These are phyloP conservation scores for Anisogramma anomala DNA, from an alignment of 2,329 filamentous ascomycete genomes.

Conservation along the genomic window DNA sequence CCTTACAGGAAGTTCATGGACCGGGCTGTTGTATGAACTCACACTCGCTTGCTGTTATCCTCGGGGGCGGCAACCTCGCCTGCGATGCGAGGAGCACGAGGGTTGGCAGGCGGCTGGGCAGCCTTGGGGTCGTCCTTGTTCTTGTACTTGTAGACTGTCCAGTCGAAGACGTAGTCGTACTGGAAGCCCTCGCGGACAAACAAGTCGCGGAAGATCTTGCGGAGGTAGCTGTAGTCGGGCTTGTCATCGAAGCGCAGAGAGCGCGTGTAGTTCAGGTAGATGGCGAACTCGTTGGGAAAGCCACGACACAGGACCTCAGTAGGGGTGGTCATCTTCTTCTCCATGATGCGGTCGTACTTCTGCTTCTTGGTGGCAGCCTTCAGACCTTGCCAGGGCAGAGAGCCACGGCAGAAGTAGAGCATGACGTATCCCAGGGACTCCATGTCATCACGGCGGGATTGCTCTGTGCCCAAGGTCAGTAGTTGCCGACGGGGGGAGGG, in stretches of 20 bases:
- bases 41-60: conserved; percentile 73
- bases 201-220: conserved; percentile 99
- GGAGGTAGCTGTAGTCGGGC: conserved; percentile 98
- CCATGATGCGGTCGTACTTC: conserved; percentile 99
- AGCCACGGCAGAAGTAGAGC: conserved; percentile 99
- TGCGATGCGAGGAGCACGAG: conserved; percentile 53
- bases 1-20: conserved; percentile 72
- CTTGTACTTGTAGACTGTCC: conserved; percentile 99
- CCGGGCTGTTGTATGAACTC: conserved; percentile 59
- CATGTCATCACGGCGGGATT: conserved; percentile 99
- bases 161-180: conserved; percentile 99
- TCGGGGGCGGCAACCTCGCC: conserved; percentile 62
- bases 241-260: conserved; percentile 99
- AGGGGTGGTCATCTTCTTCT: conserved; percentile 99
- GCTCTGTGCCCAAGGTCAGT: conserved; percentile 46
- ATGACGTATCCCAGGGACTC: conserved; percentile 98
- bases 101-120: conserved; percentile 42
- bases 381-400: conserved; percentile 94
- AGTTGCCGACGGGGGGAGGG: conserved; percentile 18
- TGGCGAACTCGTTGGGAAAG: conserved; percentile 98
- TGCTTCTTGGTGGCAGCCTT: conserved; percentile 99
- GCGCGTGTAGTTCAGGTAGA: conserved; percentile 98
- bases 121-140: conserved; percentile 68
- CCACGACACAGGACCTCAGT: conserved; percentile 97
- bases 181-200: conserved; percentile 99